phyloP scores from a whole-genome alignment of 345 rosid genomes.

The Eucalyptus victrix region DNA sequence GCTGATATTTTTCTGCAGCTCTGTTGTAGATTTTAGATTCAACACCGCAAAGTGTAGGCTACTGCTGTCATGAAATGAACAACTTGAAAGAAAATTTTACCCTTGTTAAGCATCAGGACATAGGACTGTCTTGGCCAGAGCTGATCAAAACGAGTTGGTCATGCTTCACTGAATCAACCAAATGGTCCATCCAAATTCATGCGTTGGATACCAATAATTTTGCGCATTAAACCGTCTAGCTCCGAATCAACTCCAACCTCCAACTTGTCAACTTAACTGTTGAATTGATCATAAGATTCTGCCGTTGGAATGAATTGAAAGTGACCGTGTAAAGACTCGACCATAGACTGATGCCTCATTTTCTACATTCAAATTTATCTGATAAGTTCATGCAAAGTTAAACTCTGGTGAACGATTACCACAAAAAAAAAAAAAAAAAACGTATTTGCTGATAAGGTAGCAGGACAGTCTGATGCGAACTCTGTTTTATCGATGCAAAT shows the following conservation, averaged over 20 bases:
- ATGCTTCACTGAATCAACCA: not conserved
- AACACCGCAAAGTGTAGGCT: not conserved
- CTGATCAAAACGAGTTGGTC: not conserved
- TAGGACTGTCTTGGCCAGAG: not conserved
- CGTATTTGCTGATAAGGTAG: not conserved
- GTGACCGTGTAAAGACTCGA: not conserved
- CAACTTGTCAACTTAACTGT: not conserved
- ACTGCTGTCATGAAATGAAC: not conserved
- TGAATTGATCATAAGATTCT: not conserved
- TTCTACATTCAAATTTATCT: not conserved
- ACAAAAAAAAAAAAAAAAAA: not conserved
- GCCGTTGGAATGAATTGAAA: not conserved
- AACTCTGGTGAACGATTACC: too few species aligned
- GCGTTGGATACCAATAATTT: not conserved
- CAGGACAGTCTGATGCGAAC: not conserved
- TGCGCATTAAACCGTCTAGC: not conserved
- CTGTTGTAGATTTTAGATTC: not conserved
- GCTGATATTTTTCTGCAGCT: not conserved
- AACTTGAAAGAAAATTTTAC: not conserved
- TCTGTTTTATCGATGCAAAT: not conserved
- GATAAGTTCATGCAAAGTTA: too few species aligned
- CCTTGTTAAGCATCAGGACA: not conserved
- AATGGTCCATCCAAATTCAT: not conserved
- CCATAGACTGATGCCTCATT: not conserved
- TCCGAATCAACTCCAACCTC: not conserved